Base-by-base conservation (phyloP, 2,329 filamentous ascomycete species). In the Lasiodiplodia sp. region DNA sequence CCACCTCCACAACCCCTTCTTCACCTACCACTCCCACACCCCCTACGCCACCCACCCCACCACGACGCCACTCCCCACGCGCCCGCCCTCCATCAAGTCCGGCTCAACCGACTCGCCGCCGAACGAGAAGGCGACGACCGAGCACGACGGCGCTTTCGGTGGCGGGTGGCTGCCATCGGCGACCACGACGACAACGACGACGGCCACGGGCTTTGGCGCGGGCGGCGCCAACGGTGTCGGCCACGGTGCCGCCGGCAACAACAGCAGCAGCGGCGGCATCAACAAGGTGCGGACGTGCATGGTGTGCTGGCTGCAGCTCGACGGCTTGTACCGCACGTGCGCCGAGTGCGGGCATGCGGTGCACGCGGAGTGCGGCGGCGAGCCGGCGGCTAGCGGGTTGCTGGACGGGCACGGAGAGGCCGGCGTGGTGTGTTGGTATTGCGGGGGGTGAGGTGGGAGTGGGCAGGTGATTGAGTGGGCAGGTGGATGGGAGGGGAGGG, bases 261-360 rank as follows among this genome's bases (percentile, higher is more conserved):
- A 2, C 28, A n/a, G 10, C 4, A 37, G 5, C 28, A n/a, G 10
- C n/a, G 2, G 21, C 6, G 12, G 12, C 7, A 18, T 7, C n/a
- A 12, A 21, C 37, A 23, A 49, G 14, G 52, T 16, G 2, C n/a
- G 68, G 34, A 75, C 73, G 57, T 80, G 79, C 71, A 76, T 75
- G 47, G 77, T 80, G 47, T 80, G 79, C 69, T 80, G 78, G 79
- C 75, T 80, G 51, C 74, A 75, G 10, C 75, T 80, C 25, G 72
- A 71, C 1, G 78, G 79, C 2, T 73, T 78, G 21, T 79, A 80
- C 67, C 75, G 76, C 37, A 71, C 79, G 1, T 80, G 79, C 51
- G 76, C 76, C 1, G 71, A 74, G 2, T 80, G 79, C 67, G 76
- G 77, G 10, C 77, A 79, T 51, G 73, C 79, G 12, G 77, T 78